Conservation (phyloP, 768 basidiomycete genomes). For the Phlegmacium glaucopus region DNA sequence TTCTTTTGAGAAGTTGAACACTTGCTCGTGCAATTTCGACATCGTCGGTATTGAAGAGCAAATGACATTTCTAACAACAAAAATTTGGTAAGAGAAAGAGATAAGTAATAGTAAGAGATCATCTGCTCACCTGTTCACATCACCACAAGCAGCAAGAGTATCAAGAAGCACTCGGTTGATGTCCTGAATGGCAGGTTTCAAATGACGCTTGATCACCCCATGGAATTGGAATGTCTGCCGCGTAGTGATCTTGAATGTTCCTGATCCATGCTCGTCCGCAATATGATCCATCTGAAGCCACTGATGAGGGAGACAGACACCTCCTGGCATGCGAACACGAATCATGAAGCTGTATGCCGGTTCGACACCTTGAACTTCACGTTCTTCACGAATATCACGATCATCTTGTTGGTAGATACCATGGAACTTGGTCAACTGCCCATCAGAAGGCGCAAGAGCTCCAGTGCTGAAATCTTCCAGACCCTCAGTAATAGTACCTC, state of each 20-base stretch:
- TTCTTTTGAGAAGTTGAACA: constrained; percentile 78
- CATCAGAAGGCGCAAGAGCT: constrained; percentile 86
- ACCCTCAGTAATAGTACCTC: constrained; percentile 94
- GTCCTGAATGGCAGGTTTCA: constrained; percentile 95
- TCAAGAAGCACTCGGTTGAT: constrained; percentile 91
- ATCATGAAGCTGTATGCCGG: constrained; percentile 99
- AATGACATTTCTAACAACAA: constrained; percentile 71
- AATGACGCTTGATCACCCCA: constrained; percentile 94
- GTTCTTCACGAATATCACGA: constrained; percentile 96
- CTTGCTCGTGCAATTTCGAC: constrained; percentile 81
- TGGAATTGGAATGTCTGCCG: constrained; percentile 99
- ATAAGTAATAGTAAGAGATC: background rate
- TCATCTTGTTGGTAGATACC: constrained; percentile 98
- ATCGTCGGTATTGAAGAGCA: constrained; percentile 88
- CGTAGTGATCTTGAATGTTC: constrained; percentile 97
- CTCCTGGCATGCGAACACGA: constrained; percentile 92
- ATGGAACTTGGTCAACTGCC: constrained; percentile 97
- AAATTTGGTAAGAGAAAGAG: background rate
- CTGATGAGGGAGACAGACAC: constrained; percentile 88
- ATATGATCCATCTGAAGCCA: constrained; percentile 97
- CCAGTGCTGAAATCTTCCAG: constrained; percentile 83
- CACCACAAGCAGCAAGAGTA: constrained; percentile 97
- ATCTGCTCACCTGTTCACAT: constrained; percentile 79
- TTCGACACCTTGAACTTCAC: constrained; percentile 87
- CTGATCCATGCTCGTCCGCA: constrained; percentile 90